phyloP scores from a whole-genome alignment of 768 basidiomycete genomes.

The Psilocybe sp. region DNA sequence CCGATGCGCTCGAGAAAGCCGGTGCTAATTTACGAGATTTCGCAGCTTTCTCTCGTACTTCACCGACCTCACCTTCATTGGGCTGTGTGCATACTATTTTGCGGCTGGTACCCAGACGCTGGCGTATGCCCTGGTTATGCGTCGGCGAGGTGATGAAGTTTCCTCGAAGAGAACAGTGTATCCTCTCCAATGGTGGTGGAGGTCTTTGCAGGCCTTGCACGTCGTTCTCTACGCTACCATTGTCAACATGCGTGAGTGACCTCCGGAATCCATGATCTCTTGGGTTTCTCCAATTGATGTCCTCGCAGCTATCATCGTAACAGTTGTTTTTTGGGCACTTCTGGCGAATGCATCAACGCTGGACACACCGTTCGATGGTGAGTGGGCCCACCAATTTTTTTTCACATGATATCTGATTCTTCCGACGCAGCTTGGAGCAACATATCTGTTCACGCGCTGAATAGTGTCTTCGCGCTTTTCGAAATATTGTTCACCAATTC shows the following conservation, averaged over 20 bases:
- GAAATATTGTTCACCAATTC: constrained; percentile 57
- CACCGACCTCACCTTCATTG: constrained; percentile 61
- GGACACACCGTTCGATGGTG: constrained; percentile 33
- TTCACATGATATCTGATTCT: neutral
- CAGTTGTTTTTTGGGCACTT: constrained; percentile 60
- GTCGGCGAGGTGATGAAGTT: constrained; percentile 11
- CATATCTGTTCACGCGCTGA: constrained; percentile 60
- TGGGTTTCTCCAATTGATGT: neutral
- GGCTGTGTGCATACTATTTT: constrained; percentile 60
- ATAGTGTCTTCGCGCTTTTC: constrained; percentile 51
- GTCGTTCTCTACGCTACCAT: constrained; percentile 50
- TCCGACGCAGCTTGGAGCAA: constrained; percentile 47
- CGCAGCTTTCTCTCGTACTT: constrained; percentile 61
- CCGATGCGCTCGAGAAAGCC: too few species aligned
- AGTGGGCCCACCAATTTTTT: constrained; percentile 11
- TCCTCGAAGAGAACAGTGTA: constrained; percentile 30
- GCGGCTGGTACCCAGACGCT: constrained; percentile 54
- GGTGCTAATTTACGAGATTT: too few species aligned
- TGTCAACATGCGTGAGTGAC: constrained; percentile 34
- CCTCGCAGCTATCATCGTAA: constrained; percentile 58
- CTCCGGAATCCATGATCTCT: neutral
- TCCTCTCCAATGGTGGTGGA: constrained; percentile 59
- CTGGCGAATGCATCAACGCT: constrained; percentile 44
- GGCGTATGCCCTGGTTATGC: constrained; percentile 31
- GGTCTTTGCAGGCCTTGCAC: constrained; percentile 53